Evolutionary conservation across 2,329 filamentous ascomycete species (phyloP).

Genomic region (Pseudocercospora fuligena): DNA sequence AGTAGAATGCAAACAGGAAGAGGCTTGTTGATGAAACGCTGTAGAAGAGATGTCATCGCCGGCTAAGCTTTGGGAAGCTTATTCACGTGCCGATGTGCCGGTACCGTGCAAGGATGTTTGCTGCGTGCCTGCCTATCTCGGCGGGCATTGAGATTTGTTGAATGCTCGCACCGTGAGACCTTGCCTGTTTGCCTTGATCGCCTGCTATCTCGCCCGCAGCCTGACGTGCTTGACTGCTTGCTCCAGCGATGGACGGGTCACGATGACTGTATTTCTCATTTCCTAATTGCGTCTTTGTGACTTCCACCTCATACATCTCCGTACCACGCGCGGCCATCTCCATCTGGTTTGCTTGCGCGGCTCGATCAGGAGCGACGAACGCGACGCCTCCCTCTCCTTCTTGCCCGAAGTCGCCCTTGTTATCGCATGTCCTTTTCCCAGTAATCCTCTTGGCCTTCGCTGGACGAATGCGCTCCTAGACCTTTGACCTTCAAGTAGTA

Average conservation of each 20-base stretch:
- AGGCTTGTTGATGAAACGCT: background rate
- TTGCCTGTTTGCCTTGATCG: background rate
- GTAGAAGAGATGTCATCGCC: background rate
- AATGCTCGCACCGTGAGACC: background rate
- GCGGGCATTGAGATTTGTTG: constrained; percentile 5
- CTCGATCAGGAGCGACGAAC: background rate
- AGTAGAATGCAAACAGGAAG: too few species aligned
- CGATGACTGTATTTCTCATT: background rate
- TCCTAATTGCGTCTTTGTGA: constrained; percentile 1
- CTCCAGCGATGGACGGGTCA: background rate
- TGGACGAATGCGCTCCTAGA: background rate
- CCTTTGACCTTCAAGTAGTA: background rate
- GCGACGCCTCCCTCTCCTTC: background rate
- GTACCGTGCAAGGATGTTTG: background rate
- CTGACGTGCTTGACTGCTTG: constrained; percentile 1
- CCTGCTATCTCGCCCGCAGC: background rate
- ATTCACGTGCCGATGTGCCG: background rate
- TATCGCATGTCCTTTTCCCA: background rate
- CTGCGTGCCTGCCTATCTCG: background rate
- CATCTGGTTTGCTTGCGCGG: background rate
- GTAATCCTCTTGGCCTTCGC: background rate
- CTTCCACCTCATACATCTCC: constrained; percentile 1
- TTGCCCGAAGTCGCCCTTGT: background rate
- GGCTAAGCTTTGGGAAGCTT: background rate
- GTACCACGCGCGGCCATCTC: background rate